phyloP scores from a whole-genome alignment of 1,284 basidiomycete species.

The Coriolopsis trogii region DNA sequence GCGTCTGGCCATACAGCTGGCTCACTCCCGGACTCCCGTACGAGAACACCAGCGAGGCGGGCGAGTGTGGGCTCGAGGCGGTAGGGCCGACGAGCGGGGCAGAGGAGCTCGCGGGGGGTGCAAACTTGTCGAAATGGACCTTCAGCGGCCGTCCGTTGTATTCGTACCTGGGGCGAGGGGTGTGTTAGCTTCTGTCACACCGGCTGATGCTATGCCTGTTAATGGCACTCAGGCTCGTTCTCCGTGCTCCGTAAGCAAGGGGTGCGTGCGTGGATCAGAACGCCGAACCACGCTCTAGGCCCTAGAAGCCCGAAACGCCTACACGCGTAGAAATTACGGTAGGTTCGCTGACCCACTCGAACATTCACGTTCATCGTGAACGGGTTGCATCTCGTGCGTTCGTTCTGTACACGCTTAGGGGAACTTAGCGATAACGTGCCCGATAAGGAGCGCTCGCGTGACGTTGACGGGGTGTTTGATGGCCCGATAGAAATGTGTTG shows the following conservation, averaged over 20 bases:
- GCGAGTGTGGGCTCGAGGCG: constrained; percentile 33
- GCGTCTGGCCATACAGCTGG: constrained; percentile 5
- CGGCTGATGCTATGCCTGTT: too few species aligned
- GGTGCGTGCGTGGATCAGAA: background rate
- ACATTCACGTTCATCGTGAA: too few species aligned
- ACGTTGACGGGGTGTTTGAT: background rate
- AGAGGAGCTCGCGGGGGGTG: constrained; percentile 38
- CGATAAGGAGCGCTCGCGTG: background rate
- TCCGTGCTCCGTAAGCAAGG: background rate
- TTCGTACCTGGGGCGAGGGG: constrained; percentile 61
- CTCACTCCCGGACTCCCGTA: too few species aligned
- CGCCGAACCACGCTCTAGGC: background rate
- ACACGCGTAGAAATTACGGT: background rate
- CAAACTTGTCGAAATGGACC: constrained; percentile 85
- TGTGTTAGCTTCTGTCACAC: background rate
- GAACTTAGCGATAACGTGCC: background rate
- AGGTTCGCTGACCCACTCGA: constrained; percentile 8
- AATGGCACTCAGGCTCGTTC: too few species aligned
- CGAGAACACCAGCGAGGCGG: constrained; percentile 7
- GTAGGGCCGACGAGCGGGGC: constrained; percentile 33
- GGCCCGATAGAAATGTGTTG: background rate
- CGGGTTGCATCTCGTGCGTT: too few species aligned
- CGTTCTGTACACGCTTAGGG: too few species aligned
- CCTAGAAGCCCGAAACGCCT: background rate
- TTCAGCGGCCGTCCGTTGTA: constrained; percentile 85